A percentile compares a stretch with the other conserved stretches of the same genome.
Conservation (phyloP, 352 stramenopile genomes). For the Phytopythium litorale region DNA sequence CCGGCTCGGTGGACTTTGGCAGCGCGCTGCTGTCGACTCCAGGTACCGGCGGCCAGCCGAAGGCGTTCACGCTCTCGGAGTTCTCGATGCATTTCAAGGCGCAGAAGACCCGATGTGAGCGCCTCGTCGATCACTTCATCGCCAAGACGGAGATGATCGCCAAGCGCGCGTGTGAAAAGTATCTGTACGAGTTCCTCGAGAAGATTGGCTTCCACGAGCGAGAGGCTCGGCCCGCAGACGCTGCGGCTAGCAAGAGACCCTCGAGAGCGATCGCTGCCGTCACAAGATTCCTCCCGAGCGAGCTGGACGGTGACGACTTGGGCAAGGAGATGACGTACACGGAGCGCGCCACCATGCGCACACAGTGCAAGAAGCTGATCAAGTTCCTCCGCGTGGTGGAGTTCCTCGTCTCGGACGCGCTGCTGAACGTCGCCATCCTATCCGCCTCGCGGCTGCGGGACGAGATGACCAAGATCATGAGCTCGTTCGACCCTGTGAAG, state of each 20-base stretch:
- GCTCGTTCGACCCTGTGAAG: neutral
- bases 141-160: constrained; percentile 45
- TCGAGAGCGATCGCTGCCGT: neutral
- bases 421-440: constrained; percentile 67
- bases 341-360: constrained; percentile 89
- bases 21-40: neutral
- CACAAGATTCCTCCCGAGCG: neutral
- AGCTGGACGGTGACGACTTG: constrained; percentile 12
- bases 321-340: constrained; percentile 92
- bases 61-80: constrained; percentile 76
- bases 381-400: constrained; percentile 92
- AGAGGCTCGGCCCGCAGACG: constrained; percentile 3
- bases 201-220: constrained; percentile 50
- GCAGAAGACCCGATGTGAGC: constrained; percentile 61
- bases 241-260: neutral
- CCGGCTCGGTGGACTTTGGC: neutral
- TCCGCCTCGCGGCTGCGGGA: constrained; percentile 39
- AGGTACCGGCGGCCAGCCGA: constrained; percentile 15
- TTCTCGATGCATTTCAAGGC: constrained; percentile 75
- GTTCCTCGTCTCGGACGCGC: constrained; percentile 82
- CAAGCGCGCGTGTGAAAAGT: constrained; percentile 63
- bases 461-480: constrained; percentile 41
- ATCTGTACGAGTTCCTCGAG: constrained; percentile 51
- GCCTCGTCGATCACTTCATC: constrained; percentile 59
- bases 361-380: constrained; percentile 88